Percentiles rank a stretch among this genome's conserved stretches.
Evolutionary conservation across 306 rosid species (phyloP).

Genomic region (Elaeagnus macrophylla): DNA sequence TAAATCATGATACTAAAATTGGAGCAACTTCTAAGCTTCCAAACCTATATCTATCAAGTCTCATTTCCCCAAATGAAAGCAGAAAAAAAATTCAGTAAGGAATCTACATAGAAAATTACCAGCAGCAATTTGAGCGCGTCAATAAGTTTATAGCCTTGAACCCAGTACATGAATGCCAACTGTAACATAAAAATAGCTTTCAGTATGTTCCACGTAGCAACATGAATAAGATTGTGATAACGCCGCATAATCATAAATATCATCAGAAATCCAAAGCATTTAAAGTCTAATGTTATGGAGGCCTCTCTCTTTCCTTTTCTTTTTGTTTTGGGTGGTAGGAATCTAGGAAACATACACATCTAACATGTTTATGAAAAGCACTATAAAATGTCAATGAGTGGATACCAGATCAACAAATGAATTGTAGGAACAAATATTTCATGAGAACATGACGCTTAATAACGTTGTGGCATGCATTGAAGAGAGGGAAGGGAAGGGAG

Average conservation of each 20-base stretch:
- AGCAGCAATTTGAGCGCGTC: conserved; percentile 52
- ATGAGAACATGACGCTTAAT: background rate
- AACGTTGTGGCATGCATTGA: conserved; percentile 2
- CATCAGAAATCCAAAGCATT: background rate
- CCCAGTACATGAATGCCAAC: conserved; percentile 96
- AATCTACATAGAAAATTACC: conserved; percentile 35
- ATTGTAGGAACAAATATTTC: background rate
- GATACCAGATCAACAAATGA: too few relatives aligned
- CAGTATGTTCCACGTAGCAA: conserved; percentile 13
- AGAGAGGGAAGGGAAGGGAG: background rate
- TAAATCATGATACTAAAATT: background rate
- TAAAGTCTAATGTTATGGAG: background rate
- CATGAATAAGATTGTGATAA: background rate
- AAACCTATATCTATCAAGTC: background rate
- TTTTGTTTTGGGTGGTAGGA: too few relatives aligned
- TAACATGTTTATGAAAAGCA: too few relatives aligned
- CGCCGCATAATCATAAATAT: conserved; percentile 2
- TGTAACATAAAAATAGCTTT: conserved; percentile 35
- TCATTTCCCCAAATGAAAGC: too few relatives aligned
- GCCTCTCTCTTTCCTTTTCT: too few relatives aligned
- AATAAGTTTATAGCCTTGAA: conserved; percentile 61
- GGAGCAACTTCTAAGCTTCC: background rate
- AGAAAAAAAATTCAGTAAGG: too few relatives aligned
- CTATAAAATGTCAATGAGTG: too few relatives aligned
- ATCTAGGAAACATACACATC: too few relatives aligned